Evolutionary conservation across 2,329 filamentous ascomycete species (phyloP).

Genomic region (Nectriaceae sp.): DNA sequence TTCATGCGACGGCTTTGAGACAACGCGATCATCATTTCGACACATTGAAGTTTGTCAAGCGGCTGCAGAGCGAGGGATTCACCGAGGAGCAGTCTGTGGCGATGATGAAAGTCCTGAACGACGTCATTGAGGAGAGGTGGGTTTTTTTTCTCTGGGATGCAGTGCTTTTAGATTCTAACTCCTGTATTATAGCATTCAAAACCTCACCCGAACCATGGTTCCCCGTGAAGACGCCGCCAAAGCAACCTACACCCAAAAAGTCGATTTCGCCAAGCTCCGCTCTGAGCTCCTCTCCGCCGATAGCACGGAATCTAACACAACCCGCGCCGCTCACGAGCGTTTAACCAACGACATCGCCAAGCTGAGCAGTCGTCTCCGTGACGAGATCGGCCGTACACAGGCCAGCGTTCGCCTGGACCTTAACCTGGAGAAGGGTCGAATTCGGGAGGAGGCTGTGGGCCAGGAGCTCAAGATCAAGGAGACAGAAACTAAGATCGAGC

Average conservation of each 20-base stretch:
- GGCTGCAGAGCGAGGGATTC: conserved; percentile 87
- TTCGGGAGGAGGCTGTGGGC: conserved; percentile 91
- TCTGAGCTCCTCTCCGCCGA: conserved; percentile 92
- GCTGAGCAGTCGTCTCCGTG: conserved; percentile 82
- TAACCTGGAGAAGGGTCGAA: conserved; percentile 95
- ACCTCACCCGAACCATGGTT: conserved; percentile 96
- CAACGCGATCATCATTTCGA: conserved; percentile 92
- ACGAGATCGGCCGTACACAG: conserved; percentile 94
- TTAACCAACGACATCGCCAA: conserved; percentile 95
- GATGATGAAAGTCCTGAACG: conserved; percentile 97
- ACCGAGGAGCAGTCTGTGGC: conserved; percentile 93
- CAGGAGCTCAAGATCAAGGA: conserved; percentile 99
- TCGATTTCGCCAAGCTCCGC: conserved; percentile 96
- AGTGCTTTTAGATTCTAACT: neutral
- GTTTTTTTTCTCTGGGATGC: neutral
- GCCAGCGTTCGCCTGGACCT: conserved; percentile 89
- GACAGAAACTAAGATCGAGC: conserved; percentile 97
- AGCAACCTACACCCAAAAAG: conserved; percentile 82
- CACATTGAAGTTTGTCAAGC: conserved; percentile 94
- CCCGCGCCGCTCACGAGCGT: conserved; percentile 85
- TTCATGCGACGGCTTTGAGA: conserved; percentile 65
- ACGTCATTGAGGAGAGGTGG: conserved; percentile 93
- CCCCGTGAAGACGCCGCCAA: conserved; percentile 89
- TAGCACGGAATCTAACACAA: conserved; percentile 86
- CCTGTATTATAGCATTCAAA: conserved; percentile 74